Evolutionary conservation across 169 alveolate genomes (phyloP).

Genomic region (Plasmodium chabaudi): DNA sequence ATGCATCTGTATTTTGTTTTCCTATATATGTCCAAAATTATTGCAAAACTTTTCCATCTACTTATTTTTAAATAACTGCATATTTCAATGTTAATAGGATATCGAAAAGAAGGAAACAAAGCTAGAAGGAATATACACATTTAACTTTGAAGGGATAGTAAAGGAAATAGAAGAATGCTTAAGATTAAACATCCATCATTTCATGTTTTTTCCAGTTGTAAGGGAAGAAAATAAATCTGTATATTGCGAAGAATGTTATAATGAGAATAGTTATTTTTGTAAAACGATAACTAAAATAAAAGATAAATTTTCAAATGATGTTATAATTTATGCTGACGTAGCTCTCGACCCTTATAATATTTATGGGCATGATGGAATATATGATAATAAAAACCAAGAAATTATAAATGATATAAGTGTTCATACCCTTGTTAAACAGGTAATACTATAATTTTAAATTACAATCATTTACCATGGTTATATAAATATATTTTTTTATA

Average conservation of each 20-base stretch:
- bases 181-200: conserved; percentile 78
- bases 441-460: conserved; percentile 13
- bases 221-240: conserved; percentile 76
- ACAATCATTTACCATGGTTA: too few species aligned
- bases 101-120: conserved; percentile 74
- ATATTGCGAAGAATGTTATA: conserved; percentile 80
- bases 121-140: conserved; percentile 78
- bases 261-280: conserved; percentile 78
- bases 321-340: conserved; percentile 78
- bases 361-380: conserved; percentile 84
- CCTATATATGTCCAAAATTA: background rate
- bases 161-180: conserved; percentile 81
- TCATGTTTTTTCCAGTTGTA: conserved; percentile 83
- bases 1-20: background rate
- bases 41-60: background rate
- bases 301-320: conserved; percentile 76
- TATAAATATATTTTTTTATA: background rate
- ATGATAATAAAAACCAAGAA: conserved; percentile 77
- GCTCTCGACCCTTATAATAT: conserved; percentile 84
- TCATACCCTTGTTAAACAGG: conserved; percentile 81
- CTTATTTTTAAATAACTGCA: background rate
- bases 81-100: conserved; percentile 33
- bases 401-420: conserved; percentile 81
- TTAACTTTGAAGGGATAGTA: conserved; percentile 74
- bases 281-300: conserved; percentile 77